Evolutionary conservation across 805 yeast species (phyloP).

Genomic region (Saccharomycopsis javanensis): DNA sequence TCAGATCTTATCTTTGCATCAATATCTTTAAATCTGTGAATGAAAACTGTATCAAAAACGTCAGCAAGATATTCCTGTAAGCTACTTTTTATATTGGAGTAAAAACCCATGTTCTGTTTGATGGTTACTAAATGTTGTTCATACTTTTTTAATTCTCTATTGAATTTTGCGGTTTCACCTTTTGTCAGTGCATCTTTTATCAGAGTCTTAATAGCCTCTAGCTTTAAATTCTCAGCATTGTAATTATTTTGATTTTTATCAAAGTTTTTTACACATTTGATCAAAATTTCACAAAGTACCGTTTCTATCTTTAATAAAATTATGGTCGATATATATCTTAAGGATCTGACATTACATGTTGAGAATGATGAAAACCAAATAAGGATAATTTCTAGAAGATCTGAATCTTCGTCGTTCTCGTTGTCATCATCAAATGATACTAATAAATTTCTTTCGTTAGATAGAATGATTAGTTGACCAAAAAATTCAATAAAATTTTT

Average conservation of each 20-base stretch:
- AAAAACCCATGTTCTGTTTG: conserved; percentile 32
- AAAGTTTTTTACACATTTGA: conserved; percentile 27
- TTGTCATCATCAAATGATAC: conserved; percentile 25
- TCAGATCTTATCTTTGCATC: conserved; percentile 64
- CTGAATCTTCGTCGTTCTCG: conserved; percentile 25
- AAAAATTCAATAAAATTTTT: conserved; percentile 49
- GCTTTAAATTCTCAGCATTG: conserved; percentile 28
- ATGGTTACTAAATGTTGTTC: conserved; percentile 39
- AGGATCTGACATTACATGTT: conserved; percentile 57
- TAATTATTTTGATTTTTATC: conserved; percentile 40
- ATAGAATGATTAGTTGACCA: conserved; percentile 36
- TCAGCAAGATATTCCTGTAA: conserved; percentile 53
- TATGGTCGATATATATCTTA: conserved; percentile 58
- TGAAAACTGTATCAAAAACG: conserved; percentile 54
- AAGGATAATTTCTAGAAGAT: conserved; percentile 43
- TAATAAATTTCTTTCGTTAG: conserved; percentile 55
- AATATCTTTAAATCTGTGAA: conserved; percentile 71
- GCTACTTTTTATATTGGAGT: conserved; percentile 41
- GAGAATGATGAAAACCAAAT: conserved; percentile 74
- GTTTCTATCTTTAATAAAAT: conserved; percentile 52
- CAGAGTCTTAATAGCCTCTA: conserved; percentile 26
- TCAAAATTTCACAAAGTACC: conserved; percentile 43
- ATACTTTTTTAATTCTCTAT: conserved; percentile 25
- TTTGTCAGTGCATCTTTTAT: conserved; percentile 27
- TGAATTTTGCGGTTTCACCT: conserved; percentile 26